Base-by-base conservation (phyloP, 1,284 basidiomycete species). In the Takashimella tepidaria region DNA sequence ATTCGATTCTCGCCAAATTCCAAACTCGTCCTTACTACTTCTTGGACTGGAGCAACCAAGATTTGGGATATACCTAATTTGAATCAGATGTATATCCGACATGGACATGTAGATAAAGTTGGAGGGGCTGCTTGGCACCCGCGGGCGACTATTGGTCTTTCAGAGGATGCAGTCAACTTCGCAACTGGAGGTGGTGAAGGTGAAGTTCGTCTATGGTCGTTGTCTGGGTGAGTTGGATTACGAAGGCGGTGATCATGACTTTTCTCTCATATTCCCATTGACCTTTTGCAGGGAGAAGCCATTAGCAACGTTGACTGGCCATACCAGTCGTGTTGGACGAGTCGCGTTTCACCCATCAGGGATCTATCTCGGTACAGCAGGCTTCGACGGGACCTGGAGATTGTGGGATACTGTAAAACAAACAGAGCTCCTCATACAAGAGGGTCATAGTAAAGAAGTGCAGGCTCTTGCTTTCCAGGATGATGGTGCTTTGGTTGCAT, bases 111-210 rank as follows among this genome's bases (percentile, higher is more conserved):
- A 41, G 96, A 98, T 70, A 87, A 89, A 55, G 84, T 98, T 19
- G 91, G 93, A 46, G 96, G 96, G 16, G 84, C 97, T 24, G 92
- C 93, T 26, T 99, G 96, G 96, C 95, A 98, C 79, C 96, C 96
- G 0, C 79, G 84, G 64, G 92, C 95, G 19, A 97, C 93, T 0
- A 67, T 95, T n/a, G 79, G 83, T 0, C 88, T 90, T 65, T 79
- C 81, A 10, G 77, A 81, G 49, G 80, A 82, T 27, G 68, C 81
- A 0, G 85, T 91, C 16, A 98, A 97, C 70, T 80, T 99, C 49
- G 92, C 84, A 4, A 95, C 92, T 52, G 92, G 92, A 43, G 92
- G 87, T 3, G 92, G 86, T 12, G 96, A 99, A 70, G 83, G 83
- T 45, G 83, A 80, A 54, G 82, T 98, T 41, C 84, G 89, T 70